These are phyloP conservation scores for Oropetium thomaeum DNA, from an alignment of 176 grass and related monocot species.

Conservation along the genomic window DNA sequence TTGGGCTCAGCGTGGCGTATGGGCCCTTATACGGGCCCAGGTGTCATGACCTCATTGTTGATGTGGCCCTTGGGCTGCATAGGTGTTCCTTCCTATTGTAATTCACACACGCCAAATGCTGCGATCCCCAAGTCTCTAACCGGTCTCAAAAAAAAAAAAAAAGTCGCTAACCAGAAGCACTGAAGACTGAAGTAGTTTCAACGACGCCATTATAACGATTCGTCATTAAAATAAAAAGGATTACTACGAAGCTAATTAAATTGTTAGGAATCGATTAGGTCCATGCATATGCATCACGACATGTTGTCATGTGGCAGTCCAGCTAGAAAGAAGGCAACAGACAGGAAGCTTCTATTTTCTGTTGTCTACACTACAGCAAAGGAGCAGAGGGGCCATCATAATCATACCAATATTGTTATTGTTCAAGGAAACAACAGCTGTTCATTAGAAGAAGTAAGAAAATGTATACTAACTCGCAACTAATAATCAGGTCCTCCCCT, in stretches of 20 bases:
- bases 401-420: neutral
- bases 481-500: neutral
- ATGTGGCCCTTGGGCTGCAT: too few relatives aligned
- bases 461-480: neutral
- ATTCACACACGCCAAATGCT: neutral
- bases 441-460: too few relatives aligned
- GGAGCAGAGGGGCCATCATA: neutral
- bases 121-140: neutral
- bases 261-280: neutral
- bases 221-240: too few relatives aligned
- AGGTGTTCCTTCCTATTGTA: neutral
- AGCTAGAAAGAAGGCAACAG: neutral
- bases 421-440: neutral
- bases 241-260: too few relatives aligned
- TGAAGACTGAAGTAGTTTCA: too few relatives aligned
- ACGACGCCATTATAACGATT: too few relatives aligned
- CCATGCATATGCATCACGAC: neutral
- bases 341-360: neutral
- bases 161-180: too few relatives aligned
- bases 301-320: conserved; percentile 31
- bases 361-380: neutral
- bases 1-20: neutral
- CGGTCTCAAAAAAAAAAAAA: too few relatives aligned
- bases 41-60: too few relatives aligned
- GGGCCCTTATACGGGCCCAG: too few relatives aligned